Conservation (phyloP, 2,329 filamentous ascomycete species). For the Corinectria fuckeliana region DNA sequence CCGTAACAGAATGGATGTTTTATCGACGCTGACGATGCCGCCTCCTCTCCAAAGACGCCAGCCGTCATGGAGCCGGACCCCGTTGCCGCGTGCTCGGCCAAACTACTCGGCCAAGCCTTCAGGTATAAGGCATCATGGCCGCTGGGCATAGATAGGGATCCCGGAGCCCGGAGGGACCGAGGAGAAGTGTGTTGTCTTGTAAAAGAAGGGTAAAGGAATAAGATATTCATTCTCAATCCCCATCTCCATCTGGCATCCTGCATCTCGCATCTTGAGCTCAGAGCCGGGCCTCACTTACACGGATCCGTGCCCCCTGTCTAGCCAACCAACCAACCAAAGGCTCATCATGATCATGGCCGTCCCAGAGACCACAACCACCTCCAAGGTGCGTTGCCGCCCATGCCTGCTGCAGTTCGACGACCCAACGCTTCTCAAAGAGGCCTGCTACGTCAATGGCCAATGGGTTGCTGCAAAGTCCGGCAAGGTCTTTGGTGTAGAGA, state of each 20-base stretch:
- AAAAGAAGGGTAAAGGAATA: conserved; percentile 18
- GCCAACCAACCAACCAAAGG: conserved; percentile 3
- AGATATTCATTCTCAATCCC: not conserved
- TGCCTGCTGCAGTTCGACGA: conserved; percentile 59
- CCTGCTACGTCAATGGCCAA: conserved; percentile 78
- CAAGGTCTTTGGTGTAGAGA: conserved; percentile 75
- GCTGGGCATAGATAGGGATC: conserved; percentile 16
- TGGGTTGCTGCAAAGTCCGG: conserved; percentile 76
- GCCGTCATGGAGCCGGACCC: conserved; percentile 1
- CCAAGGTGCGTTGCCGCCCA: conserved; percentile 22
- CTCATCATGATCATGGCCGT: conserved; percentile 15
- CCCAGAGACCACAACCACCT: conserved; percentile 15
- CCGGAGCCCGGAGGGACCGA: conserved; percentile 25
- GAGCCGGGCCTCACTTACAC: conserved; percentile 14
- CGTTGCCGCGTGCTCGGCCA: conserved; percentile 23
- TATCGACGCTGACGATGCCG: not conserved
- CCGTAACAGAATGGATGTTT: not conserved
- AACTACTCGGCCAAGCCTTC: conserved; percentile 2
- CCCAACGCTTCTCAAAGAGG: conserved; percentile 70
- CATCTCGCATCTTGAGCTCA: not conserved
- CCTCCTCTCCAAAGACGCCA: not conserved
- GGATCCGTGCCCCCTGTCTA: not conserved
- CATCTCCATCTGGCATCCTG: not conserved
- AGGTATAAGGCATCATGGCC: conserved; percentile 23
- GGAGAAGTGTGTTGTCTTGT: conserved; percentile 7